Percentiles rank a stretch among this genome's conserved stretches.
Conservation (phyloP, 139 green algal species). For the Chlamydomonas asymmetrica region DNA sequence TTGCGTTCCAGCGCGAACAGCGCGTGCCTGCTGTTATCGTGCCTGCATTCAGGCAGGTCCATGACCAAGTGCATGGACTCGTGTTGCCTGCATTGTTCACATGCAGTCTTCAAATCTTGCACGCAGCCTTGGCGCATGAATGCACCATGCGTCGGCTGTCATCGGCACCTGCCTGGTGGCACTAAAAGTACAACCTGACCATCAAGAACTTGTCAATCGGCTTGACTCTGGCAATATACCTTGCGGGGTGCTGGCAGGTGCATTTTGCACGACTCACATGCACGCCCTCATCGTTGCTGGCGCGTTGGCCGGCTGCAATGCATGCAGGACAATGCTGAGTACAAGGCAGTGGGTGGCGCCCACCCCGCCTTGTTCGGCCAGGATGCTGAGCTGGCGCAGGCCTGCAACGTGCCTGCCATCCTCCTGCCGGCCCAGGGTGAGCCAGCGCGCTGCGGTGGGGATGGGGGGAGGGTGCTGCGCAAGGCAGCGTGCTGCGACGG, state of each 20-base stretch:
- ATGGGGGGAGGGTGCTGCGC: too few species aligned
- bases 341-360: slow-evolving; percentile 21
- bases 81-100: background rate
- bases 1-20: background rate
- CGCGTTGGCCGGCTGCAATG: too few species aligned
- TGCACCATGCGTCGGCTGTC: too few species aligned
- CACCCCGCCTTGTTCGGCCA: slow-evolving; percentile 37
- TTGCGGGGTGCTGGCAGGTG: background rate
- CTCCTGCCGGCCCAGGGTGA: slow-evolving; percentile 24
- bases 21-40: background rate
- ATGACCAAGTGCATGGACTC: background rate
- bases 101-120: too few species aligned
- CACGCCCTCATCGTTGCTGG: too few species aligned
- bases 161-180: too few species aligned
- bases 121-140: too few species aligned
- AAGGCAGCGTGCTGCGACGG: too few species aligned
- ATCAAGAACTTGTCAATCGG: background rate
- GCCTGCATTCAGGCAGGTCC: background rate
- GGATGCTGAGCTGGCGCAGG: background rate
- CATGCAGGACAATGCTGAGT: slow-evolving; percentile 14
- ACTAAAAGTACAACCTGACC: background rate
- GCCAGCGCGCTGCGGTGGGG: too few species aligned
- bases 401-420: slow-evolving; percentile 14
- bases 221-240: background rate
- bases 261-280: background rate